Evolutionary conservation across 1,139 yeast genomes (phyloP).

Genomic region (Taiozyma sp.): DNA sequence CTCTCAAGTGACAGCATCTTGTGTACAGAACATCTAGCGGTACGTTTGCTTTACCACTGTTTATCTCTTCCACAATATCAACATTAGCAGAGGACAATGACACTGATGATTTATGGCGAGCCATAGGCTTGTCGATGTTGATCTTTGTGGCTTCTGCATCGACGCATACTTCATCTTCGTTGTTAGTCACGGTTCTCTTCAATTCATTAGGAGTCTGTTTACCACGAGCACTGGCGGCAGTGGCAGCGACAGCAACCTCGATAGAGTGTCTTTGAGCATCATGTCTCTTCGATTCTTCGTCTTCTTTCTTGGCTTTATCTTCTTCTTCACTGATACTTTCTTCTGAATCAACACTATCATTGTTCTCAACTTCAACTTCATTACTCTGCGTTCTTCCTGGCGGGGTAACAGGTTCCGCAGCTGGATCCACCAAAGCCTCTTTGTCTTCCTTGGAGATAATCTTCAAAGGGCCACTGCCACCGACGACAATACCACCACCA

Average conservation of each 20-base stretch:
- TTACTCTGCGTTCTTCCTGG: neutral
- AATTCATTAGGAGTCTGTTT: conserved; percentile 26
- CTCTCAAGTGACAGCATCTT: conserved; percentile 70
- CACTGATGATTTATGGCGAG: conserved; percentile 28
- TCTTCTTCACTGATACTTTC: neutral
- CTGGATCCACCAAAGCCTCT: neutral
- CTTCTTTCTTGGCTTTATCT: neutral
- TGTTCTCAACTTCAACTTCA: neutral
- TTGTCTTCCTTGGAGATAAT: conserved; percentile 22
- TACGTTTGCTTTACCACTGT: conserved; percentile 25
- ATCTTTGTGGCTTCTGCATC: conserved; percentile 37
- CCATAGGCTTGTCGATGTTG: conserved; percentile 47
- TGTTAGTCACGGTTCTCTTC: conserved; percentile 23
- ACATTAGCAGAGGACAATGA: conserved; percentile 20
- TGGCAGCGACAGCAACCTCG: conserved; percentile 29
- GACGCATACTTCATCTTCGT: conserved; percentile 39
- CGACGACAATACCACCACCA: conserved; percentile 75
- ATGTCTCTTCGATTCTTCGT: conserved; percentile 2
- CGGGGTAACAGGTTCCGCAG: neutral
- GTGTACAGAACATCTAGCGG: conserved; percentile 63
- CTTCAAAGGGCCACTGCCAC: conserved; percentile 66
- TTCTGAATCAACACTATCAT: neutral
- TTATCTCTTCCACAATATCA: conserved; percentile 20
- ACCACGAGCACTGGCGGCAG: conserved; percentile 32
- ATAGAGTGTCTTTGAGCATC: conserved; percentile 23